Base-by-base conservation (phyloP, 257 asterid genomes). In the Rehmannia glutinosa region DNA sequence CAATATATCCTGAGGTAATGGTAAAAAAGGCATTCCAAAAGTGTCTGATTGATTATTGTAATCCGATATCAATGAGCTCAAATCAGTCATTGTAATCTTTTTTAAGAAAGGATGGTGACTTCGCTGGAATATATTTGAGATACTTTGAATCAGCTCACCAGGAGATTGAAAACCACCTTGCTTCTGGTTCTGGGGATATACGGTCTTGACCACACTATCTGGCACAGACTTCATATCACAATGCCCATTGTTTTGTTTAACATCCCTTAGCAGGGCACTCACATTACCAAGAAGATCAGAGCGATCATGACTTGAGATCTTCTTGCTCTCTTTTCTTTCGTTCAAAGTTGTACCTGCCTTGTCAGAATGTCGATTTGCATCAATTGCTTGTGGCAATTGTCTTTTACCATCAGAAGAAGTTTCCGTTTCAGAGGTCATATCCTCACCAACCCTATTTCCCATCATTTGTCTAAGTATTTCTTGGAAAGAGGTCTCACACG, bases 381-480 rank as follows among this genome's bases (percentile, higher is more conserved):
- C 80, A 15, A 42, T 66, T 66, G 58, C 80, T 64, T 69, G 78
- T 46, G 61, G 70, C 17, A 62, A 32, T 54, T 69, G 72, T 76
- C 75, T 64, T 74, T 47, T 41, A 72, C 69, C 73, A 70, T 69
- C 67, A 66, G 77, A 62, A 53, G 75, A 69, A 51, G 71, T 62
- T 35, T 85, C 78, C 62, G 67, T 52, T 13, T 52, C 62, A 54
- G 82, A 66, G 52, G 20, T 69, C 52, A 70, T 73, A 74, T 76
- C 85, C 68, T 70, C 78, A 47, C 71, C 70, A 11, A 72, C 62
- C 69, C 53, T 78, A 65, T 82, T 75, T 47, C 87, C 85, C 89
- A 83, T 84, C 99, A 94, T 82, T 80, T 88, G 97, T 79, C 87
- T 84, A 70, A 82, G 90, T 72, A 89, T 88, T 81, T 91, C 99